These are phyloP conservation scores for Zymoseptoria brevis DNA, from an alignment of 2,329 filamentous ascomycete genomes.

Conservation along the genomic window DNA sequence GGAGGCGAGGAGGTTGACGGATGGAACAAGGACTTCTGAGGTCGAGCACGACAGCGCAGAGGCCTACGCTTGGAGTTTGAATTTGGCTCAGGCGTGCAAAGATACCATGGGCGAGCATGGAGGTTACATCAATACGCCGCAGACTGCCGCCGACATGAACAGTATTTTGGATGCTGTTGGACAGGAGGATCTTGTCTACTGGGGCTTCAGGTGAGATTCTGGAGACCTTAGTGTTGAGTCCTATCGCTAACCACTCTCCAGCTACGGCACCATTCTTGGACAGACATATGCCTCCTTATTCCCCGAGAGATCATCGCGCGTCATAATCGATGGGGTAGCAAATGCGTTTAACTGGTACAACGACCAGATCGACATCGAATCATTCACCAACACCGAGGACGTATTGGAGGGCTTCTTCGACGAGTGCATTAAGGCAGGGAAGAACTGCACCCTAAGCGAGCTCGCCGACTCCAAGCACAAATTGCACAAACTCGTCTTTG, in stretches of 20 bases:
- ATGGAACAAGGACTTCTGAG: conserved; percentile 8
- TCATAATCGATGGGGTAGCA: conserved; percentile 39
- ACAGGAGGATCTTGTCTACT: conserved; percentile 30
- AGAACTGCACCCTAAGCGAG: conserved; percentile 14
- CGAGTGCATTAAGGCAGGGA: conserved; percentile 46
- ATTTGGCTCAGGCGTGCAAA: conserved; percentile 14
- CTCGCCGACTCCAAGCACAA: conserved; percentile 10
- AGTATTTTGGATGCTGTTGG: conserved; percentile 17
- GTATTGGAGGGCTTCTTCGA: conserved; percentile 48
- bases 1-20: conserved; percentile 6
- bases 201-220: conserved; percentile 27
- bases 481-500: conserved; percentile 13
- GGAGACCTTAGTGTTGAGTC: neutral
- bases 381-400: conserved; percentile 48
- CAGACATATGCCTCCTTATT: conserved; percentile 40
- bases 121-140: conserved; percentile 18
- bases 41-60: conserved; percentile 16
- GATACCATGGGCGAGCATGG: conserved; percentile 17
- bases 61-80: conserved; percentile 16
- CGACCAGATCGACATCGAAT: conserved; percentile 40
- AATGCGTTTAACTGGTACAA: conserved; percentile 41
- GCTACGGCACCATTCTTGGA: conserved; percentile 41
- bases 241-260: conserved; percentile 9
- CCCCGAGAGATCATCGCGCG: conserved; percentile 35
- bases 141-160: conserved; percentile 20